Percentiles rank a stretch among this genome's conserved stretches.
phyloP scores from a whole-genome alignment of 192 early-diverging fungal genomes.

The Spizellomyces sp. region DNA sequence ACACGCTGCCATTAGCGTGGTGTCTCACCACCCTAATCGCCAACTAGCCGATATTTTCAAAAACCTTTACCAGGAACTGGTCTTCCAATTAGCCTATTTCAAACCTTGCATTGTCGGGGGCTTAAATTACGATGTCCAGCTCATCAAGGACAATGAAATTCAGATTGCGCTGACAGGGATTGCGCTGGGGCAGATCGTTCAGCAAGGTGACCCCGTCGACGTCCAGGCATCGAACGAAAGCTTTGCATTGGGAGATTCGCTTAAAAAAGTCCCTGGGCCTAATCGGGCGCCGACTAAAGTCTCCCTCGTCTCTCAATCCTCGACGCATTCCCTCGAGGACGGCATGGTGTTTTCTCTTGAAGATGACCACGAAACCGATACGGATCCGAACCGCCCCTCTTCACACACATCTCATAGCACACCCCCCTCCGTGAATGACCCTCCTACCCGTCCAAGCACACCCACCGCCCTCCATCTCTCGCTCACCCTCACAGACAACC shows the following conservation, averaged over 20 bases:
- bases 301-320: neutral
- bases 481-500: slow-evolving; percentile 31
- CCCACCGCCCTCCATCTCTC: slow-evolving; percentile 16
- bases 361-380: slow-evolving; percentile 10
- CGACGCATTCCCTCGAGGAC: neutral
- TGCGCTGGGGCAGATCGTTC: slow-evolving; percentile 47
- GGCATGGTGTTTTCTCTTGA: slow-evolving; percentile 11
- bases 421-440: neutral
- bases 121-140: slow-evolving; percentile 63
- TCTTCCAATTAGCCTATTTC: slow-evolving; percentile 64
- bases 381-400: neutral
- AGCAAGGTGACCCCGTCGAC: neutral
- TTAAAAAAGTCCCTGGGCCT: neutral
- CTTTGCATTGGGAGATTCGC: neutral
- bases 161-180: slow-evolving; percentile 67
- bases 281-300: neutral
- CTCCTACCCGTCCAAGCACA: neutral
- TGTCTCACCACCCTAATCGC: slow-evolving; percentile 71
- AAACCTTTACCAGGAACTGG: slow-evolving; percentile 65
- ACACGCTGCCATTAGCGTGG: slow-evolving; percentile 56
- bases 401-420: neutral
- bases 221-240: neutral
- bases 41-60: slow-evolving; percentile 71
- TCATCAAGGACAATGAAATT: slow-evolving; percentile 61
- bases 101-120: slow-evolving; percentile 65